Evolutionary conservation across 495 filamentous ascomycete genomes (phyloP).

Genomic region (Aspergillus panamensis): DNA sequence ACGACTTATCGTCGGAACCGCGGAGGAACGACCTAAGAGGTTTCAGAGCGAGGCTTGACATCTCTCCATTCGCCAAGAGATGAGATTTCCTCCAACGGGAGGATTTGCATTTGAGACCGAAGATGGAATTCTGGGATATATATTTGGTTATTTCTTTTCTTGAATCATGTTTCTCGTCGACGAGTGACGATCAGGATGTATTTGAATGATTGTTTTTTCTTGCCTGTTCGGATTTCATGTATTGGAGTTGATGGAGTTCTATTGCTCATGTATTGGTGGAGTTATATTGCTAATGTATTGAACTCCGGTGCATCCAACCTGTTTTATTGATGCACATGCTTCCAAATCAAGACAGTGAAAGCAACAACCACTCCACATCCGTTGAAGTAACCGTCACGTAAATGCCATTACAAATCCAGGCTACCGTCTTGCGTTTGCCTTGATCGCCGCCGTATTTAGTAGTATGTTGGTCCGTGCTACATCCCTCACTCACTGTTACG

Average conservation of each 20-base stretch:
- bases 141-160: background rate
- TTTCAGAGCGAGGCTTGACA: no score
- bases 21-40: constrained; percentile 24
- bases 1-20: constrained; percentile 35
- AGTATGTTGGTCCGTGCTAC: background rate
- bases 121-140: background rate
- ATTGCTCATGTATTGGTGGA: background rate
- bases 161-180: background rate
- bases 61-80: no score
- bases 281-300: background rate
- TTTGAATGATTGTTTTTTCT: background rate
- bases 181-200: background rate
- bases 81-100: no score
- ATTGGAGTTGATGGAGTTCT: background rate
- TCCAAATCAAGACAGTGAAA: background rate
- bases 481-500: background rate
- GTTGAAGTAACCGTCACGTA: no score
- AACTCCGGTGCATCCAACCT: background rate
- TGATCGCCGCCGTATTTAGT: no score
- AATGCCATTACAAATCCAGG: no score
- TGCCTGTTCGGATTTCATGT: background rate
- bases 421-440: no score
- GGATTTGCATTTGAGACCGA: background rate
- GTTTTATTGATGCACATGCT: background rate
- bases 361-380: background rate